phyloP scores from a whole-genome alignment of 2,329 filamentous ascomycete genomes.

The Cladobotryum protrusum region DNA sequence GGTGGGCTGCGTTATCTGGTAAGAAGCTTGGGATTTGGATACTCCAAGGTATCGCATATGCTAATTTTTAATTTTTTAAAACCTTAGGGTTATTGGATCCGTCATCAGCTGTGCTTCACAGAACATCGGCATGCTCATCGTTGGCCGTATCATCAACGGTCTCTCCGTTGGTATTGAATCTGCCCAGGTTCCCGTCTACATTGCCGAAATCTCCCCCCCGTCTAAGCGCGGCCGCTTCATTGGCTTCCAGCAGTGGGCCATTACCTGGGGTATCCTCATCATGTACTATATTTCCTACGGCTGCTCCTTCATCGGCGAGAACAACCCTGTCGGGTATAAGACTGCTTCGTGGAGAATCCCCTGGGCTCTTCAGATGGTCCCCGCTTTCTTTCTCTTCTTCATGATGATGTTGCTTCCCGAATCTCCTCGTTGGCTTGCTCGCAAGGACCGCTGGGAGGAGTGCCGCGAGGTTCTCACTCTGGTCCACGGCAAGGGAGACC shows the following conservation, averaged over 20 bases:
- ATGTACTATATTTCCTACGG: constrained; percentile 66
- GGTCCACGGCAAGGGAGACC: constrained; percentile 61
- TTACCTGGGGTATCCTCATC: constrained; percentile 60
- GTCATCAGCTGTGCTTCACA: constrained; percentile 39
- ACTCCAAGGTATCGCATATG: not conserved
- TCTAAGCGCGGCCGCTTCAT: constrained; percentile 59
- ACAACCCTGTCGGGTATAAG: constrained; percentile 29
- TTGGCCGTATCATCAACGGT: constrained; percentile 58
- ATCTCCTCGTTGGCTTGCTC: constrained; percentile 59
- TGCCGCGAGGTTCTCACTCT: constrained; percentile 47
- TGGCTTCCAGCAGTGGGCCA: constrained; percentile 67
- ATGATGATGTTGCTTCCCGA: constrained; percentile 56
- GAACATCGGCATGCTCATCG: constrained; percentile 45
- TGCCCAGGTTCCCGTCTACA: constrained; percentile 64
- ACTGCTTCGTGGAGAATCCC: constrained; percentile 56
- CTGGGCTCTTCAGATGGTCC: constrained; percentile 60
- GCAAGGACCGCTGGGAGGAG: constrained; percentile 55
- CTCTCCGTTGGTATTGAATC: constrained; percentile 60
- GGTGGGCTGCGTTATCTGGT: constrained; percentile 46
- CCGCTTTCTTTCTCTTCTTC: constrained; percentile 51
- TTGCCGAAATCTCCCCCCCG: constrained; percentile 56
- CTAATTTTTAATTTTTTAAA: not conserved
- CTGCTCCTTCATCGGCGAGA: constrained; percentile 49
- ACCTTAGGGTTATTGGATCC: constrained; percentile 41
- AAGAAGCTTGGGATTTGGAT: not conserved